These are phyloP conservation scores for Neurospora terricola DNA, from an alignment of 495 filamentous ascomycete genomes.

Conservation along the genomic window DNA sequence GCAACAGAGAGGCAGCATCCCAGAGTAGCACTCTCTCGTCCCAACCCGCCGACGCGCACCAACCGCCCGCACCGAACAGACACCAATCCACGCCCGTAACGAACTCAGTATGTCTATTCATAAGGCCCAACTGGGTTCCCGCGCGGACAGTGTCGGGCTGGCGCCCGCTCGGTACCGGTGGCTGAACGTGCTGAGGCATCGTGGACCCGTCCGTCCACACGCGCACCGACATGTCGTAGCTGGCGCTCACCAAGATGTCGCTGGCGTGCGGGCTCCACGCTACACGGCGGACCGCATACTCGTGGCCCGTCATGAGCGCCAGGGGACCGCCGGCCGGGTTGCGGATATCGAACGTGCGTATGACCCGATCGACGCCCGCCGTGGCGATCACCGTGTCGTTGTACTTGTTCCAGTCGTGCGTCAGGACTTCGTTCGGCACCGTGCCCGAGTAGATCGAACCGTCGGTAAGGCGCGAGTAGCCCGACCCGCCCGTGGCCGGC, in stretches of 20 bases:
- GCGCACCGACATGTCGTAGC: constrained; percentile 95
- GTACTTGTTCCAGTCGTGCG: constrained; percentile 99
- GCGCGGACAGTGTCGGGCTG: constrained; percentile 25
- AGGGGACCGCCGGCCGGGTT: constrained; percentile 60
- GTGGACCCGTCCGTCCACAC: constrained; percentile 76
- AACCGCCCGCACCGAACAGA: constrained; percentile 87
- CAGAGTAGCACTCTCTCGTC: constrained; percentile 84
- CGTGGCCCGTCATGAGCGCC: constrained; percentile 66
- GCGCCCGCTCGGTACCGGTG: constrained; percentile 4
- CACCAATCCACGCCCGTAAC: constrained; percentile 98
- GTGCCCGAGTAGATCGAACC: constrained; percentile 23
- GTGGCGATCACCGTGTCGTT: constrained; percentile 70
- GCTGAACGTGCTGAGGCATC: constrained; percentile 21
- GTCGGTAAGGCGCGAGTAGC: constrained; percentile 20
- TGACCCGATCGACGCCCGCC: constrained; percentile 77
- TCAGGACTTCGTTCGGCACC: constrained; percentile 61
- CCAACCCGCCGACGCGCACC: constrained; percentile 91
- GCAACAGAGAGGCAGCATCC: constrained; percentile 57
- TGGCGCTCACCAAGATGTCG: constrained; percentile 75
- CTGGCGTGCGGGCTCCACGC: constrained; percentile 87
- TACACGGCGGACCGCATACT: constrained; percentile 77
- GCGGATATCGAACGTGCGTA: constrained; percentile 84
- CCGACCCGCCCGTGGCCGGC: constrained; percentile 27
- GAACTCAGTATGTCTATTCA: constrained; percentile 92
- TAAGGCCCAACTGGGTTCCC: constrained; percentile 69